phyloP scores from a whole-genome alignment of 2,329 filamentous ascomycete species.

The Stachybotrys chlorohalonatus region DNA sequence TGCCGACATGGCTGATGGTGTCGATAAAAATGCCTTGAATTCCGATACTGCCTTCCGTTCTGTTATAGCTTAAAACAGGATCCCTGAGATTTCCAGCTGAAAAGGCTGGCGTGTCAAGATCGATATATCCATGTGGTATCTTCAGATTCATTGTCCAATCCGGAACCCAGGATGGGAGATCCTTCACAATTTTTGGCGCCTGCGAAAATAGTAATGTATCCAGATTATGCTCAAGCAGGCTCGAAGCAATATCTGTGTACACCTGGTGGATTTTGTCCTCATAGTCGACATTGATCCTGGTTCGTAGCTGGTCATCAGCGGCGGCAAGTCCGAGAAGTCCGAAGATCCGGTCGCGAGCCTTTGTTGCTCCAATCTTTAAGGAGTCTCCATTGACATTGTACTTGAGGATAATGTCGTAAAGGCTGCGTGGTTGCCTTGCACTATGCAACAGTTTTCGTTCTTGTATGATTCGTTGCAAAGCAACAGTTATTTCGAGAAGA shows the following conservation, averaged over 20 bases:
- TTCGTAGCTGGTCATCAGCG: conserved; percentile 8
- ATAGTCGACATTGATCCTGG: conserved; percentile 7
- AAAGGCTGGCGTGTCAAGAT: conserved; percentile 10
- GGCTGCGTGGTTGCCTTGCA: conserved; percentile 3
- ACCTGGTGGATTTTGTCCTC: conserved; percentile 1
- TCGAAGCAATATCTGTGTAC: conserved; percentile 8
- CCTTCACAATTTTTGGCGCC: conserved; percentile 9
- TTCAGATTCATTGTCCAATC: conserved; percentile 21
- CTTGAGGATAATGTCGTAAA: conserved; percentile 17
- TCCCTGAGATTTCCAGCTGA: conserved; percentile 6
- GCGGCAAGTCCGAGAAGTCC: conserved; percentile 19
- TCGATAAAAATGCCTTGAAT: conserved; percentile 13
- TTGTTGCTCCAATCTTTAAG: conserved; percentile 14
- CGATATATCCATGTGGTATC: conserved; percentile 14
- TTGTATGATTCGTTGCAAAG: conserved; percentile 13
- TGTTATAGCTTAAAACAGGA: conserved; percentile 2
- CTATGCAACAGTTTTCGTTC: conserved; percentile 20
- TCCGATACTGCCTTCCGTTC: conserved; percentile 3
- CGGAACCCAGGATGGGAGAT: conserved; percentile 22
- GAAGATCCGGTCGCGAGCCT: conserved; percentile 20
- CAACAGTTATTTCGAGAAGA: conserved; percentile 11
- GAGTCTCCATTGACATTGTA: conserved; percentile 17
- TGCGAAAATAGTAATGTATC: conserved; percentile 21
- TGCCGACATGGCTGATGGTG: conserved; percentile 11
- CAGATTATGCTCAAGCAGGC: conserved; percentile 11